Percentiles rank a stretch among this genome's conserved stretches.
Evolutionary conservation across 2,329 filamentous ascomycete genomes (phyloP).

Genomic region (Xylogone sp.): DNA sequence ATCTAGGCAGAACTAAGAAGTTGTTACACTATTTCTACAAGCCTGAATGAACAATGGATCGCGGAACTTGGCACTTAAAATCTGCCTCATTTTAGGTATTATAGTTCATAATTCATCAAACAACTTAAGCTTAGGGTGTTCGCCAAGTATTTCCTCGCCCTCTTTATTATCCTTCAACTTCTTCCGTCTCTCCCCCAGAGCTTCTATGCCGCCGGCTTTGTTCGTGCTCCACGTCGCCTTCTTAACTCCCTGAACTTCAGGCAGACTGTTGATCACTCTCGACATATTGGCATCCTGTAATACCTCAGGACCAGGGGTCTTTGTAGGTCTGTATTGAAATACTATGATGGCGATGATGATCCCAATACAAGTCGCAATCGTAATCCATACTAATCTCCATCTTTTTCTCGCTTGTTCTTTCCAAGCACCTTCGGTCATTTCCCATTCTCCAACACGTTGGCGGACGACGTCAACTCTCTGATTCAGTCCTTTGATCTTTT

Average conservation of each 20-base stretch:
- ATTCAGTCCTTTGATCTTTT: slow-evolving; percentile 56
- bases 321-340: slow-evolving; percentile 24
- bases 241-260: slow-evolving; percentile 15
- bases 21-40: too few relatives aligned
- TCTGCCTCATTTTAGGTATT: not conserved
- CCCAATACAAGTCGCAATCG: slow-evolving; percentile 42
- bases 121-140: slow-evolving; percentile 24
- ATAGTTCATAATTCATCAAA: slow-evolving; percentile 28
- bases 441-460: slow-evolving; percentile 62
- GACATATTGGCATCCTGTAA: slow-evolving; percentile 14
- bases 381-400: slow-evolving; percentile 60
- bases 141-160: slow-evolving; percentile 12
- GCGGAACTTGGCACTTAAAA: too few relatives aligned
- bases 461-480: slow-evolving; percentile 61
- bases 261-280: slow-evolving; percentile 10
- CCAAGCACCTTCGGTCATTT: slow-evolving; percentile 62
- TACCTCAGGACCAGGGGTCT: slow-evolving; percentile 4
- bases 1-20: too few relatives aligned
- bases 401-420: slow-evolving; percentile 63
- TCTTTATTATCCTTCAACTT: slow-evolving; percentile 6
- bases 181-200: slow-evolving; percentile 10
- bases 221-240: slow-evolving; percentile 3
- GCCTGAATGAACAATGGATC: too few relatives aligned
- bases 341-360: slow-evolving; percentile 43
- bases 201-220: not conserved